A percentile compares a stretch with the other conserved stretches of the same genome.
phyloP scores from a whole-genome alignment of 768 basidiomycete genomes.

The Lentinus tigrinus region DNA sequence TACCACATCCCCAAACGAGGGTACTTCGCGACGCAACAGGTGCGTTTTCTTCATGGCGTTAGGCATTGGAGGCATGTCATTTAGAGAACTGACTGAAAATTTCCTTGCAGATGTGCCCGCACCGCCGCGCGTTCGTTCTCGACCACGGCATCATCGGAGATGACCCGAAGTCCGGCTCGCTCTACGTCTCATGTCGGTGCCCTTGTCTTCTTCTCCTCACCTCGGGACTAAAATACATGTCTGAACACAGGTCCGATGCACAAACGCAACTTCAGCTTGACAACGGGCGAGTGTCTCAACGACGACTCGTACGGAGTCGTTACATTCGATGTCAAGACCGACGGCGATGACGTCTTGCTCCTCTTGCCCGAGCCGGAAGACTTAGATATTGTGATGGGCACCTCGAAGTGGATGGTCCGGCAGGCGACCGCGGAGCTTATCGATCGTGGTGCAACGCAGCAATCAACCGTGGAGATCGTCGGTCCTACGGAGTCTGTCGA shows the following conservation, averaged over 20 bases:
- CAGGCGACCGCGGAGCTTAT: slow-evolving; percentile 46
- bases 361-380: slow-evolving; percentile 51
- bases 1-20: slow-evolving; percentile 60
- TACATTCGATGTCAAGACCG: slow-evolving; percentile 56
- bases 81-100: too few species aligned
- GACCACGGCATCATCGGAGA: slow-evolving; percentile 71
- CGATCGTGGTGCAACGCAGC: slow-evolving; percentile 21
- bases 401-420: slow-evolving; percentile 61
- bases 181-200: slow-evolving; percentile 45
- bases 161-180: slow-evolving; percentile 46
- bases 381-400: slow-evolving; percentile 62
- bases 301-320: slow-evolving; percentile 59
- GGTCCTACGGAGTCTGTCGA: slow-evolving; percentile 14
- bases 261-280: slow-evolving; percentile 63
- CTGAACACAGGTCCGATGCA: slow-evolving; percentile 64
- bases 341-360: slow-evolving; percentile 43
- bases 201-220: not conserved
- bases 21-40: slow-evolving; percentile 69
- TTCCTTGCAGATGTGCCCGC: slow-evolving; percentile 39
- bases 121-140: slow-evolving; percentile 65
- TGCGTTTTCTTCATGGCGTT: slow-evolving; percentile 27
- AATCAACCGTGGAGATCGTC: slow-evolving; percentile 35
- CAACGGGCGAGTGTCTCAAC: slow-evolving; percentile 56
- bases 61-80: too few species aligned
- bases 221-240: too few species aligned